phyloP scores from a whole-genome alignment of 768 basidiomycete genomes.

The Suillus lakei region DNA sequence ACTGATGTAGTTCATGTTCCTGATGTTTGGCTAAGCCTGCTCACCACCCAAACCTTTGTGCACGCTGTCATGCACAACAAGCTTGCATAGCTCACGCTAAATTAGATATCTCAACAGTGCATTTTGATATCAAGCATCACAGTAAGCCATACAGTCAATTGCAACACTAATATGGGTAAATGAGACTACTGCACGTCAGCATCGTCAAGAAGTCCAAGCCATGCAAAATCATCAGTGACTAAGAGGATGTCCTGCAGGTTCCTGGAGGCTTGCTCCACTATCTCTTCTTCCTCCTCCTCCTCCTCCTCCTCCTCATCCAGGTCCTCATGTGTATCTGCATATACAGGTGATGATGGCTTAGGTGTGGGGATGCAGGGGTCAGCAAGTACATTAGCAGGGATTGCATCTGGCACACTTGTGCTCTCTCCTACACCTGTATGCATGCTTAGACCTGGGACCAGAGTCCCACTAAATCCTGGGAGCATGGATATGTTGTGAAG shows the following conservation, averaged over 20 bases:
- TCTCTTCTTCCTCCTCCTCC: not conserved
- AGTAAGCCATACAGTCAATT: not conserved
- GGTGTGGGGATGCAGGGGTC: no score
- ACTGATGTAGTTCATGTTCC: no score
- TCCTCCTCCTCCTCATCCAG: not conserved
- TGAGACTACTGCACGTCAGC: not conserved
- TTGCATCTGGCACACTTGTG: not conserved
- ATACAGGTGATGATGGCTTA: not conserved
- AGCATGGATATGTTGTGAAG: slow-evolving; percentile 15
- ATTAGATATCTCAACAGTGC: no score
- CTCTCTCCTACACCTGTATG: not conserved
- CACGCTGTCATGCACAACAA: no score
- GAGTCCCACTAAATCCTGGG: slow-evolving; percentile 12
- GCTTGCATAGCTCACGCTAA: no score
- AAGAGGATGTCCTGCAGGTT: not conserved
- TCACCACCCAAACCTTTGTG: no score
- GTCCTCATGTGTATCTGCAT: not conserved
- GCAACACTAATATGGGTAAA: not conserved
- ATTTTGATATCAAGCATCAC: no score
- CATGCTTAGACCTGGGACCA: slow-evolving; percentile 1
- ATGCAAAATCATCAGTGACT: not conserved
- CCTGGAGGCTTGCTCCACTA: not conserved
- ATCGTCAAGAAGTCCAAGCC: not conserved
- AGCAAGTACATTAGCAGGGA: not conserved
- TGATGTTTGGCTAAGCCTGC: no score